Conservation (phyloP, 2,329 filamentous ascomycete species). For the Exophiala spinifera region DNA sequence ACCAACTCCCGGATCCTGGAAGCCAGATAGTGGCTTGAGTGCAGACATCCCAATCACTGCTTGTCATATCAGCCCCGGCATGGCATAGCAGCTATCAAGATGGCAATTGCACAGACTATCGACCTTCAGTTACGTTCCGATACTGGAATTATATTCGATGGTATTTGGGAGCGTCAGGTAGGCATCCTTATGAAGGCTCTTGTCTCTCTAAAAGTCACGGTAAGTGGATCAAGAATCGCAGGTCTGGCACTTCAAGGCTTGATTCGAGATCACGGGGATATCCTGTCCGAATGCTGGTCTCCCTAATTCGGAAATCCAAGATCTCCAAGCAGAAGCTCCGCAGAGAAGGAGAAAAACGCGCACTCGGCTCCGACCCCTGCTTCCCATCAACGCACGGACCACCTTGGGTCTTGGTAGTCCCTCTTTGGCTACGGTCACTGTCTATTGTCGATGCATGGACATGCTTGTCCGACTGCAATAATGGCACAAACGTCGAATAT, state of each 20-base stretch:
- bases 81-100: conserved; percentile 23
- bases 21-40: conserved; percentile 28
- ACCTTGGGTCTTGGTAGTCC: neutral
- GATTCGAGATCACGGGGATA: conserved; percentile 26
- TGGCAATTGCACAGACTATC: conserved; percentile 22
- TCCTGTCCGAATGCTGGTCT: conserved; percentile 28
- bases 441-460: too few relatives aligned
- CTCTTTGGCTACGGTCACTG: neutral
- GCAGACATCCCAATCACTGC: conserved; percentile 25
- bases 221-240: conserved; percentile 28
- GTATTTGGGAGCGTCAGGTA: conserved; percentile 17
- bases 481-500: too few relatives aligned
- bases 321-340: too few relatives aligned
- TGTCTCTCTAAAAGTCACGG: conserved; percentile 27
- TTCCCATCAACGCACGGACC: neutral
- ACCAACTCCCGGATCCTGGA: conserved; percentile 21
- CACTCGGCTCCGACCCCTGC: conserved; percentile 5
- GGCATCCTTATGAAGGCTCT: conserved; percentile 29
- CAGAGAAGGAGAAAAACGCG: neutral
- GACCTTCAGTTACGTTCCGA: conserved; percentile 25
- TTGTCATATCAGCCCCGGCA: conserved; percentile 29
- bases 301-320: too few relatives aligned
- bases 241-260: conserved; percentile 12
- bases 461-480: too few relatives aligned
- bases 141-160: conserved; percentile 16